Evolutionary conservation across 176 grass and related monocot genomes (phyloP), one percentile per base, ranked within the genome.

Genomic region (Elaeis guineensis): DNA sequence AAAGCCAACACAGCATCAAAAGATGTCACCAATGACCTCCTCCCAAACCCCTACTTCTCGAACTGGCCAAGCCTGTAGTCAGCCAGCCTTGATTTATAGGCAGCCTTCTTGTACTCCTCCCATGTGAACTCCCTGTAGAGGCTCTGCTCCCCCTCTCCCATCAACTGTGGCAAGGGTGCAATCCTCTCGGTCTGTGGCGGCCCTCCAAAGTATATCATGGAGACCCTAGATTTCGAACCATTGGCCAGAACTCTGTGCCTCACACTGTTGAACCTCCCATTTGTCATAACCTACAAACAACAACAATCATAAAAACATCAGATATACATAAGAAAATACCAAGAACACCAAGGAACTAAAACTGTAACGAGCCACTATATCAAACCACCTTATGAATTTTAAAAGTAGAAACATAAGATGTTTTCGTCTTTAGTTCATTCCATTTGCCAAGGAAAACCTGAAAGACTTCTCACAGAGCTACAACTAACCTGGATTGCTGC

Each of bases 191-290:
- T 21, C 11, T 16, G 16, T 3, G 22, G 23, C 29, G 57, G 57
- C 16, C 57, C 57, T 6, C 23, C 23, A 16, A 59, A 59, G 24
- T 59, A 59, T 21, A 59, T 59, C 57, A 59, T 59, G 4, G 57
- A 59, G 24, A 59, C 25, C 25, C 63, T 66, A 16, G 63, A 66
- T 50, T 66, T 50, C 50, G 4, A 25, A 14, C 63, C 63, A 18
- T 53, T 29, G 17, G 63, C 63, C 63, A 54, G 23, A 21, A 66
- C 63, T 24, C 63, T 66, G 57, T 65, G 62, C 49, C 62, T 65
- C 21, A 65, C 49, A 17, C 62, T 65, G 21, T 49, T 50, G 62
- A 66, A 66, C 19, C 63, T 66, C 50, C 63, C 63, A 53, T 66
- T 66, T 53, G 63, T 66, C 50, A 66, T 6, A 30, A 66, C 63